phyloP scores from a whole-genome alignment of 441 rosid species.

The Euphorbia celastroides region DNA sequence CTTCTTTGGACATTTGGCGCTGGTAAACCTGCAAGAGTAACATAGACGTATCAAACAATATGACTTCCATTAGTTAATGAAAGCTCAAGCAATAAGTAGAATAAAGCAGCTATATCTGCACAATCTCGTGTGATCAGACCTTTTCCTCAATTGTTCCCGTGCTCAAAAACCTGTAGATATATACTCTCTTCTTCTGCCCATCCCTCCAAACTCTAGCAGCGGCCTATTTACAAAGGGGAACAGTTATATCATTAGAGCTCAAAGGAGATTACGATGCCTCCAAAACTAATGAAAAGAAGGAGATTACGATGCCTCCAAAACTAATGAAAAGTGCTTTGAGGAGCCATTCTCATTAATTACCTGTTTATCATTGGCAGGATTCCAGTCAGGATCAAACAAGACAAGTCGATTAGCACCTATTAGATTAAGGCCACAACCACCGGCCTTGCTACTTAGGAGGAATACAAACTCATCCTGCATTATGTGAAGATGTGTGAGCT shows the following conservation, averaged over 20 bases:
- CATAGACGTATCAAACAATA: slow-evolving; percentile 14
- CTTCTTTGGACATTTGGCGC: slow-evolving; percentile 99
- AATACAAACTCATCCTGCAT: slow-evolving; percentile 93
- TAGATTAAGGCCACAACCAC: slow-evolving; percentile 98
- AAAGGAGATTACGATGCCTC: slow-evolving; percentile 14
- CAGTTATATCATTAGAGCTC: slow-evolving; percentile 14
- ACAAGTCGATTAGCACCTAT: slow-evolving; percentile 92
- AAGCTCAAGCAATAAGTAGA: slow-evolving; percentile 8
- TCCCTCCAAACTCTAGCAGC: slow-evolving; percentile 99
- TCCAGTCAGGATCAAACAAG: slow-evolving; percentile 99
- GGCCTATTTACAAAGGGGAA: slow-evolving; percentile 50
- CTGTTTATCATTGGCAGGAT: slow-evolving; percentile 99
- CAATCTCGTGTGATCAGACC: slow-evolving; percentile 38
- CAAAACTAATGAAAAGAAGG: slow-evolving; percentile 8
- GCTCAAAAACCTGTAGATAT: slow-evolving; percentile 88
- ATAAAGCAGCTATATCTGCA: slow-evolving; percentile 12
- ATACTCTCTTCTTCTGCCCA: slow-evolving; percentile 98
- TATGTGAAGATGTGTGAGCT: slow-evolving; percentile 10
- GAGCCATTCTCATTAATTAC: slow-evolving; percentile 36
- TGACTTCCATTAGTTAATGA: slow-evolving; percentile 5
- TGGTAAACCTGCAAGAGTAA: slow-evolving; percentile 73
- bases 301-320: slow-evolving; percentile 12
- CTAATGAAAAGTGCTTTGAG: slow-evolving; percentile 2
- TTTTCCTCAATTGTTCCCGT: slow-evolving; percentile 99
- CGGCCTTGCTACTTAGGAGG: slow-evolving; percentile 97